A percentile compares a stretch with the other conserved stretches of the same genome.
Conservation (phyloP, 2,329 filamentous ascomycete species). For the Clarireedia paspali region DNA sequence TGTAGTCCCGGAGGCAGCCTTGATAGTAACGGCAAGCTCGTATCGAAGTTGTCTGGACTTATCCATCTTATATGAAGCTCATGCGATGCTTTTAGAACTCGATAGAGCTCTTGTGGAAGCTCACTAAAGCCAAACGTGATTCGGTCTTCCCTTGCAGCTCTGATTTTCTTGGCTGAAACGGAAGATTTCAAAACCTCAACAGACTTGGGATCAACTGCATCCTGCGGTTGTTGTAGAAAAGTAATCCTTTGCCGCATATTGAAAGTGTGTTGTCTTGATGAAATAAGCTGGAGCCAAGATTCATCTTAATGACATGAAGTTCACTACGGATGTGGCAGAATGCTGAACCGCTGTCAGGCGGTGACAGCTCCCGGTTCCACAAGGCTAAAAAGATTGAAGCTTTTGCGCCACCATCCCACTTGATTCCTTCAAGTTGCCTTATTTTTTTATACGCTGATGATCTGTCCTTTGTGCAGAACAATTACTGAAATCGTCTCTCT, state of each 20-base stretch:
- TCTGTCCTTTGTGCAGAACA: conserved; percentile 1
- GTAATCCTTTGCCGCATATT: conserved; percentile 74
- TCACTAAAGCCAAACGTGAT: conserved; percentile 67
- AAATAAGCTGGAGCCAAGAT: background rate
- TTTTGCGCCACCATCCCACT: conserved; percentile 2
- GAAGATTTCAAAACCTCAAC: conserved; percentile 48
- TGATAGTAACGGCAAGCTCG: conserved; percentile 64
- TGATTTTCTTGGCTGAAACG: conserved; percentile 51
- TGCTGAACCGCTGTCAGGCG: background rate
- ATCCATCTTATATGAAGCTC: conserved; percentile 77
- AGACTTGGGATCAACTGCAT: conserved; percentile 55
- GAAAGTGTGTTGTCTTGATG: background rate
- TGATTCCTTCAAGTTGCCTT: background rate
- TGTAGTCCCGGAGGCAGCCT: conserved; percentile 75
- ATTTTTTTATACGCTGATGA: background rate
- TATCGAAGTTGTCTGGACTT: conserved; percentile 47
- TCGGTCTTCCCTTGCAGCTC: conserved; percentile 70
- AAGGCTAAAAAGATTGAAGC: conserved; percentile 1
- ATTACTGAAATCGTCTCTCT: background rate
- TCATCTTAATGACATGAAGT: background rate
- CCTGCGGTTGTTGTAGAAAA: conserved; percentile 61
- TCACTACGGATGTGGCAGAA: background rate
- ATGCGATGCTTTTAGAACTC: conserved; percentile 54
- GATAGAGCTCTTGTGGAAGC: conserved; percentile 59
- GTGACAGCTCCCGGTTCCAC: background rate